These are phyloP conservation scores for Verruconis gallopava DNA, from an alignment of 2,329 filamentous ascomycete species.

Conservation along the genomic window DNA sequence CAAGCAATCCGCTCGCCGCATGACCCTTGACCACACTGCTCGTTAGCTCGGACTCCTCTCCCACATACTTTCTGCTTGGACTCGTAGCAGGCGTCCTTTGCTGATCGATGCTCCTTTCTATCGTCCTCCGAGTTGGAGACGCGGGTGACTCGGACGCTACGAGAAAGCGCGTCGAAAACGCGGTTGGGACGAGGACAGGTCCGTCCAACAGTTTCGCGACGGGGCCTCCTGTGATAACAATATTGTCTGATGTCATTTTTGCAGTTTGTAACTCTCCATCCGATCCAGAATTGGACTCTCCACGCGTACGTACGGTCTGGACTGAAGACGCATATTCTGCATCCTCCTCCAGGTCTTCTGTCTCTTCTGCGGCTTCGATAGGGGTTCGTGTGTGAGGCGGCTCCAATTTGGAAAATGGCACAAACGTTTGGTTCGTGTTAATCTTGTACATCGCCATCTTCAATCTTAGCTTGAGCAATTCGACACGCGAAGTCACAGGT, in stretches of 20 bases:
- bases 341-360: neutral
- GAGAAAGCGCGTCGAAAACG: slow-evolving; percentile 25
- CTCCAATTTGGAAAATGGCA: slow-evolving; percentile 47
- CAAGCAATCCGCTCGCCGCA: slow-evolving; percentile 41
- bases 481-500: slow-evolving; percentile 35
- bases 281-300: too few relatives aligned
- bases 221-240: slow-evolving; percentile 1
- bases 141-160: slow-evolving; percentile 22
- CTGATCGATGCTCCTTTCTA: neutral
- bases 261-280: neutral
- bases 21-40: slow-evolving; percentile 37
- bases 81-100: slow-evolving; percentile 1
- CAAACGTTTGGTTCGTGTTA: slow-evolving; percentile 54
- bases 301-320: neutral
- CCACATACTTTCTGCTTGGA: slow-evolving; percentile 12
- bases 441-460: slow-evolving; percentile 63
- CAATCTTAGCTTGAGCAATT: slow-evolving; percentile 55
- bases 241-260: neutral
- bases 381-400: slow-evolving; percentile 1
- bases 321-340: neutral
- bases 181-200: slow-evolving; percentile 27
- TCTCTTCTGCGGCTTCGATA: neutral
- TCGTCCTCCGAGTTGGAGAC: slow-evolving; percentile 4
- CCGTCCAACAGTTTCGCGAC: slow-evolving; percentile 21
- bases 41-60: slow-evolving; percentile 25